Base-by-base conservation (phyloP, 371 early-diverging fungal species). In the Funneliformis caledonium region DNA sequence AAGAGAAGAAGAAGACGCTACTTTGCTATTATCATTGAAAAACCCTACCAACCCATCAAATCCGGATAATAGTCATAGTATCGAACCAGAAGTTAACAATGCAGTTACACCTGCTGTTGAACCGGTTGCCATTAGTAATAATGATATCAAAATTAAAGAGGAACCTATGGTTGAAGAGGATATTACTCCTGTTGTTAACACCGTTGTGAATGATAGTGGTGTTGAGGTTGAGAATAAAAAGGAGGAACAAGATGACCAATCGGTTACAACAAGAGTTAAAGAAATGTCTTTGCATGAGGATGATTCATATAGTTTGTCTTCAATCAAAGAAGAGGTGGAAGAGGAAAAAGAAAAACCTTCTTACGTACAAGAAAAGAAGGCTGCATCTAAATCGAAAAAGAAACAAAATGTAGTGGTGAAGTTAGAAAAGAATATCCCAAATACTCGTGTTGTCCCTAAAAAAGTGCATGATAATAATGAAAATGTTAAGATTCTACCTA, bases 261-360 rank as follows among this genome's bases (percentile, higher is more conserved):
- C 14, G 12, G 70, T 70, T 4, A 16, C 42, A 19, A 70, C 16
- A 70, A 45, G 22, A 22, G 70, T 70, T 22, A 42, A 11, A 43
- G 70, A 70, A 47, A 45, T 70, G 43, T 70, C 70, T 10, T 22
- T 70, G 10, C 47, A 65, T 69, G 45, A 69, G 45, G 45, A 69
- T 37, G 37, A 56, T 56, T 14, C 2, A 2, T 14, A 2, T 2
- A 56, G 19, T 14, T 56, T 56, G 56, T 56, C 56, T 37, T 37
- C 37, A 37, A 37, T 37, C 37, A 37, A 37, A 4, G 22, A 19
- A 45, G 6, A 11, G 16, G n/a, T 16, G 16, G 45, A 45, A 19
- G 69, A 69, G 14, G 26, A 52, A 4, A 47, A 72, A 48, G 50
- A 50, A 9, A 50, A 72, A n/a, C 50, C 50, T 14, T 16, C 1